Percentiles rank a stretch among this genome's conserved stretches.
Conservation (phyloP, 768 basidiomycete species). For the Auricularia cornea region DNA sequence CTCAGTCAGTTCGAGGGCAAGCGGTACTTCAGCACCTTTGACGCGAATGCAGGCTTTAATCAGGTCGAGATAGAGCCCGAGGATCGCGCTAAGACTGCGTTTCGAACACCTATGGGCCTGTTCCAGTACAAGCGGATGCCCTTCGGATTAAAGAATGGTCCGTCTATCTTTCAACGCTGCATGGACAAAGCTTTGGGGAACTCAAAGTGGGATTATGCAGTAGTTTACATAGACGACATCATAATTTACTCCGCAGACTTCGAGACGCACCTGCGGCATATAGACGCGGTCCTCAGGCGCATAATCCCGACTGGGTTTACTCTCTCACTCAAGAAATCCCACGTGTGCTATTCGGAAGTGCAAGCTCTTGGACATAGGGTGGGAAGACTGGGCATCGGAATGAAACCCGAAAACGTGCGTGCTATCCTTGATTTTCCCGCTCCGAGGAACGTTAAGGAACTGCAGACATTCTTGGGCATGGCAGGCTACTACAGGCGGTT, state of each 20-base stretch:
- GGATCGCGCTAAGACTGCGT: constrained; percentile 27
- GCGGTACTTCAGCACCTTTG: constrained; percentile 26
- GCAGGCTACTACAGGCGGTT: background rate
- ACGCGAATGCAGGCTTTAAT: constrained; percentile 32
- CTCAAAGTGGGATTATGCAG: background rate
- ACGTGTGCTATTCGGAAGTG: background rate
- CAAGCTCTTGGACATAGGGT: background rate
- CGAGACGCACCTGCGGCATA: background rate
- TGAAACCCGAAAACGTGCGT: background rate
- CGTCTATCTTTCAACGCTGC: background rate
- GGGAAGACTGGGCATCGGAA: background rate
- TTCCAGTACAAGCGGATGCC: constrained; percentile 36
- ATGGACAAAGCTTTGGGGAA: background rate
- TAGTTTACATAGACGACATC: background rate
- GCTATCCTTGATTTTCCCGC: background rate
- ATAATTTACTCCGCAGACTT: background rate
- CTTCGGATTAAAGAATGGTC: constrained; percentile 24
- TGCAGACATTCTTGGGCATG: background rate
- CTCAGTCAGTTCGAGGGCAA: constrained; percentile 23
- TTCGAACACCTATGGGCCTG: constrained; percentile 31
- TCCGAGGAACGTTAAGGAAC: background rate
- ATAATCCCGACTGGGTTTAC: background rate
- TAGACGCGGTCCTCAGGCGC: background rate
- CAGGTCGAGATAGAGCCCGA: constrained; percentile 3
- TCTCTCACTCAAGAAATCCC: background rate